Evolutionary conservation across 257 asterid species (phyloP).

Genomic region (Lycium barbarum): DNA sequence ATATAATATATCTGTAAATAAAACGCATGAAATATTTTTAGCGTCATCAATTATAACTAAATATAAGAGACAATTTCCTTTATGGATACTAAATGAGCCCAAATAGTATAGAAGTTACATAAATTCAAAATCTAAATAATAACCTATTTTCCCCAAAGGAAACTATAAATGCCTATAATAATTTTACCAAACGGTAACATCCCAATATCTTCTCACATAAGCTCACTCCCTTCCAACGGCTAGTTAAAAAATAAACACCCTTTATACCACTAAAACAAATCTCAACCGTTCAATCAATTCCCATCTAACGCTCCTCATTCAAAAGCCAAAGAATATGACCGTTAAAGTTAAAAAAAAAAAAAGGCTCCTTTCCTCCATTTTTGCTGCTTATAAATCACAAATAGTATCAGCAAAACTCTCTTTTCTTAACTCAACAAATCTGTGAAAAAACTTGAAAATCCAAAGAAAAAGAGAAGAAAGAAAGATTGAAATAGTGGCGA

Average conservation of each 20-base stretch:
- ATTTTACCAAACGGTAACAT: constrained; percentile 16
- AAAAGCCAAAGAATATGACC: constrained; percentile 6
- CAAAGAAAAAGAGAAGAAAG: background rate
- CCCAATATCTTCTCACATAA: background rate
- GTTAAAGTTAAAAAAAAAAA: background rate
- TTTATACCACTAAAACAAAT: background rate
- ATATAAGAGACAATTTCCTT: too few relatives aligned
- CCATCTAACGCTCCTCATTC: background rate
- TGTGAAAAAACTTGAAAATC: background rate
- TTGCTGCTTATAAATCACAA: background rate
- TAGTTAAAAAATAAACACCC: background rate
- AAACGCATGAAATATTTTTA: too few relatives aligned
- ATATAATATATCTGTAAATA: too few relatives aligned
- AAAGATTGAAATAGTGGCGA: background rate
- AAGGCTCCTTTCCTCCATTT: constrained; percentile 21
- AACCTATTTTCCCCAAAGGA: too few relatives aligned
- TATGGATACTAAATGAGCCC: too few relatives aligned
- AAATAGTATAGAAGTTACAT: too few relatives aligned
- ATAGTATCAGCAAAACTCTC: background rate
- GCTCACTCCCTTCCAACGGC: background rate
- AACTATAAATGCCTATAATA: background rate
- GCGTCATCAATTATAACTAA: too few relatives aligned
- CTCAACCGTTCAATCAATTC: background rate
- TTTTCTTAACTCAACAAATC: background rate
- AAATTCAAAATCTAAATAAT: background rate